Evolutionary conservation across 345 rosid genomes (phyloP), one percentile per base, ranked within the genome.

Genomic region (Camelina laxa): DNA sequence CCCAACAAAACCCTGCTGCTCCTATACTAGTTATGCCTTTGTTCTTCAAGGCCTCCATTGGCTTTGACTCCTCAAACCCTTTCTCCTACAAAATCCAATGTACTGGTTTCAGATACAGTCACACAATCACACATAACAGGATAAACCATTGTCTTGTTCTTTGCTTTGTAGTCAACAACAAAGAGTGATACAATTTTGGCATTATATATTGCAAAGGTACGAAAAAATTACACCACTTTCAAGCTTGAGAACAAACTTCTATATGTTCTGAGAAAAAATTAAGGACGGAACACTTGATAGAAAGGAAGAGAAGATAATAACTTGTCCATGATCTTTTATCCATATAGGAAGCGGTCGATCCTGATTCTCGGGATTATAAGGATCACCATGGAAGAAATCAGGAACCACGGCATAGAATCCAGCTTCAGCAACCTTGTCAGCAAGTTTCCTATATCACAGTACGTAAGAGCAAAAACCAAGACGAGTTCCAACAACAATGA

Each of bases 371-470:
- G 85, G 83, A 27, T 27, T 71, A 72, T 21, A 88, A 10, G 92
- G 88, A 55, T 91, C 94, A 39, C 91, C 92, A 64, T 83, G 73
- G 56, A 91, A 62, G 80, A 84, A 86, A 73, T 91, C 97, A 0
- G 94, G 97, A 74, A 85, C 91, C 39, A 78, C 89, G 21, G 81
- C 97, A 70, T 74, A 86, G 75, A 76, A 88, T 45, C 94, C 97
- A 85, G 86, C 83, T 70, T 80, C 87, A 62, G 92, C 91, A 76
- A 87, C 83, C 78, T 89, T 91, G 85, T 91, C 97, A 0, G 94
- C 97, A 33, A 91, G 86, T 76, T 87, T 87, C 78, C 94, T 87
- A 54, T 75, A 61, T 75, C 38, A 64, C 35, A 17, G 68, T 15
- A 45, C 57, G 9, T 15, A 45, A 60, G 9, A 80, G 55, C 21